These are phyloP conservation scores for Oenanthe javanica DNA, from an alignment of 140 eudicot genomes.

Conservation along the genomic window DNA sequence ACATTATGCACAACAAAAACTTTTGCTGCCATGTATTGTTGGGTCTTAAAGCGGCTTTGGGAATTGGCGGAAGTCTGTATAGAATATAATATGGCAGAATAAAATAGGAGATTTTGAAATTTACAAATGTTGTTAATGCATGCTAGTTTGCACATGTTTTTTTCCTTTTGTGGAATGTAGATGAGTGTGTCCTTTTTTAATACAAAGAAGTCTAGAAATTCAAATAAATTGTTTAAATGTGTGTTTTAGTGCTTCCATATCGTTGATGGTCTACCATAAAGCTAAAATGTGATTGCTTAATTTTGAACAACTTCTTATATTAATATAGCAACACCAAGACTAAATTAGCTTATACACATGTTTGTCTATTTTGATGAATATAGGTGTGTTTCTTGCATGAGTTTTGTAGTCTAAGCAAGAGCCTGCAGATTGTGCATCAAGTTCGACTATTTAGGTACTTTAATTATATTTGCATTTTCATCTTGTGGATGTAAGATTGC, in stretches of 20 bases:
- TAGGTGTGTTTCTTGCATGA: slow-evolving; percentile 88
- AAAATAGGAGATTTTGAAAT: no score
- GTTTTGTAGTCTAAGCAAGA: slow-evolving; percentile 78
- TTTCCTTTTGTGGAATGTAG: no score
- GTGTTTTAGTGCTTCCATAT: no score
- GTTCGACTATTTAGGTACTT: slow-evolving; percentile 68
- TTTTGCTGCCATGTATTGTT: no score
- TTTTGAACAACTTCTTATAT: neutral
- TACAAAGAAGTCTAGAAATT: neutral
- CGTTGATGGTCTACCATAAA: neutral
- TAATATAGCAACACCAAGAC: neutral
- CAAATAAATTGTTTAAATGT: no score
- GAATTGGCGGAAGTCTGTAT: no score
- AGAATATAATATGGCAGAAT: no score
- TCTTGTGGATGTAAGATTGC: neutral
- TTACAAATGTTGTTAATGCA: no score
- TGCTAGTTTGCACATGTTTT: no score
- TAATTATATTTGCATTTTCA: neutral
- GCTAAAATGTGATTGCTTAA: neutral
- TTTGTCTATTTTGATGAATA: slow-evolving; percentile 1
- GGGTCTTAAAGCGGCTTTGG: no score
- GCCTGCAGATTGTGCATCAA: slow-evolving; percentile 86
- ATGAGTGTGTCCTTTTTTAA: neutral
- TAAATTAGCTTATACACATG: neutral
- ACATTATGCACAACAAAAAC: no score